These are phyloP conservation scores for Paspalum vaginatum DNA, from an alignment of 176 grass and related monocot genomes.

Conservation along the genomic window DNA sequence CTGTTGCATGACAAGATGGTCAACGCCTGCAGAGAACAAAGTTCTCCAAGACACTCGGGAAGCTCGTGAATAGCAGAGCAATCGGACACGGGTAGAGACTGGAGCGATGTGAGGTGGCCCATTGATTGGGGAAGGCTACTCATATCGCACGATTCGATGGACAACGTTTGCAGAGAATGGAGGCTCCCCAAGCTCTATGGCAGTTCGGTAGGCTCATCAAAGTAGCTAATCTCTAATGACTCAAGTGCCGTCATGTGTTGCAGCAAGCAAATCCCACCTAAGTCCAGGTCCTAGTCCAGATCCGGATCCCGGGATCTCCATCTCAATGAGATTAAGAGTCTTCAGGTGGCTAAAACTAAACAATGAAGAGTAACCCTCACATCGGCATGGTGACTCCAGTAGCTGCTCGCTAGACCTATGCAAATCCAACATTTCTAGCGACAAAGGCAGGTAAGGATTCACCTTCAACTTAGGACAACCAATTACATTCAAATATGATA, in stretches of 20 bases:
- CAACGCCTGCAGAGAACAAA: too few relatives aligned
- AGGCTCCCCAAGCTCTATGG: slow-evolving; percentile 2
- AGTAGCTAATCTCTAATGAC: not conserved
- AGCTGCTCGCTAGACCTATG: too few relatives aligned
- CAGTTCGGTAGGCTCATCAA: not conserved
- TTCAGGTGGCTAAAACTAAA: too few relatives aligned
- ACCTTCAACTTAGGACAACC: not conserved
- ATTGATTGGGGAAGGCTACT: too few relatives aligned
- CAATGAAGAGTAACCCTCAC: too few relatives aligned
- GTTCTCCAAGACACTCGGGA: slow-evolving; percentile 15
- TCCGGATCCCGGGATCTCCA: too few relatives aligned
- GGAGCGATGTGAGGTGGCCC: too few relatives aligned
- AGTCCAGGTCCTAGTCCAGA: not conserved
- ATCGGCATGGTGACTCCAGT: too few relatives aligned
- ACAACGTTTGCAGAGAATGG: too few relatives aligned
- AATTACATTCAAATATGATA: not conserved
- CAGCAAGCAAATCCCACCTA: not conserved
- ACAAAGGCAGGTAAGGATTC: not conserved
- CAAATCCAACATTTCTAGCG: not conserved
- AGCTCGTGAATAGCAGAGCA: not conserved
- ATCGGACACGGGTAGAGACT: not conserved
- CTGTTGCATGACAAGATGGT: not conserved
- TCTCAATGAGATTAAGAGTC: too few relatives aligned
- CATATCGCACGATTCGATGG: too few relatives aligned
- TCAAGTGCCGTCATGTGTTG: not conserved